Base-by-base conservation (phyloP, 2,329 filamentous ascomycete genomes). In the Calonectria multiphialidica region DNA sequence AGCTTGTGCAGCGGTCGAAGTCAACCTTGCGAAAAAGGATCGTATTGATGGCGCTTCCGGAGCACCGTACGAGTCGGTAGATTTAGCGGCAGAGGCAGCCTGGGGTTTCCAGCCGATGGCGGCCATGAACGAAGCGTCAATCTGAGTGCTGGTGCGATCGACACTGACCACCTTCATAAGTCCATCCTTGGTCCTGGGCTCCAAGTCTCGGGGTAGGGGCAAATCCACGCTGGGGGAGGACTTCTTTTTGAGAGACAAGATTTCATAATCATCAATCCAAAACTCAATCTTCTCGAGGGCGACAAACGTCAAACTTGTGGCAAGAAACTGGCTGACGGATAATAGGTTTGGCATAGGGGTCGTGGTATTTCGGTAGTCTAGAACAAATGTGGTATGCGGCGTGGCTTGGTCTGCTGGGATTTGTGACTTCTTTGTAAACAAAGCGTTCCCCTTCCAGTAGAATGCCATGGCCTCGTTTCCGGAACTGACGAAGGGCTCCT, bases 391-490 rank as follows among this genome's bases (percentile, higher is more conserved):
- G 2, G 97, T 99, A 78, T 96, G 91, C 37, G 87, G 87, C 68
- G 88, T 93, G 18, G 88, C 85, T 79, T 95, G 89, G 28, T 90
- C 90, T 55, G 91, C 87, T 1, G 93, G 92, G 9, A 98, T 85
- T 76, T 92, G 92, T 25, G 97, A 89, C 77, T 95, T 94, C 78
- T 96, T 93, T 28, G 97, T 99, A 82, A 98, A 98, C 2, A 99
- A 89, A 6, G 95, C 95, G 82, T 98, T 98, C n/a, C 94, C 96
- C 83, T 98, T 98, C 97, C 97, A 99, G 86, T 98, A 99, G 81
- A 99, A 99, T 0, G 96, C 96, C 95, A 99, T 98, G 44, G 95
- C 96, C 84, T 98, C 93, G 74, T 90, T 91, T 1, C 97, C 97
- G 1, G 96, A 98, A 76, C 95, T 97, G 75, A 99, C 94, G 81